Evolutionary conservation across 306 rosid species (phyloP).

Genomic region (Citrullus amarus): DNA sequence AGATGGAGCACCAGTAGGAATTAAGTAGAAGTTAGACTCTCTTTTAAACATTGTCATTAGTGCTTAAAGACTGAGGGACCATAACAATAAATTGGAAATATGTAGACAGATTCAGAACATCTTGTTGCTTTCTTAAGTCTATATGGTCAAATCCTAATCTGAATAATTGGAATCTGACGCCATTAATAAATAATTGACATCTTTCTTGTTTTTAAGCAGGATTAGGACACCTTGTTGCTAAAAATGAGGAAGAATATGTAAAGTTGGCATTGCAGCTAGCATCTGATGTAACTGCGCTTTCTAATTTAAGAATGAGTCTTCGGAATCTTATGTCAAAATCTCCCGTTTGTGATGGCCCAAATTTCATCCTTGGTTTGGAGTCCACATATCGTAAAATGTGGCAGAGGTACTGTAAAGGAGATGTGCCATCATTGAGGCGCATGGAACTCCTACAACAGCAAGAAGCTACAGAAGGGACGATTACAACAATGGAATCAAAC

Average conservation of each 20-base stretch:
- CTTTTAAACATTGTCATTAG: not conserved
- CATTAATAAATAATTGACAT: not conserved
- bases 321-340: slow-evolving; percentile 74
- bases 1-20: not conserved
- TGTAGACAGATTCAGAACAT: not conserved
- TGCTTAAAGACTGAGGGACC: not conserved
- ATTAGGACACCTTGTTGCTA: slow-evolving; percentile 54
- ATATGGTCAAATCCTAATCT: not conserved
- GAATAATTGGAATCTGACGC: not conserved
- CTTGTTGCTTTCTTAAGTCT: not conserved
- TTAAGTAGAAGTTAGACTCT: not conserved
- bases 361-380: slow-evolving; percentile 54
- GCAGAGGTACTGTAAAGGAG: slow-evolving; percentile 84
- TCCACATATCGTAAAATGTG: slow-evolving; percentile 67
- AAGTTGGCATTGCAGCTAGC: slow-evolving; percentile 75
- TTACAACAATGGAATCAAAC: slow-evolving; percentile 19
- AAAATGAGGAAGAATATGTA: slow-evolving; percentile 78
- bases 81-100: not conserved
- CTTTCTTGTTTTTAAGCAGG: slow-evolving; percentile 32
- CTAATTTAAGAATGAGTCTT: slow-evolving; percentile 69
- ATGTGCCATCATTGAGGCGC: slow-evolving; percentile 65
- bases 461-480: slow-evolving; percentile 20
- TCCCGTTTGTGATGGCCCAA: slow-evolving; percentile 74
- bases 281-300: slow-evolving; percentile 63
- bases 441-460: slow-evolving; percentile 36